Conservation (phyloP, 306 rosid species). For the Begonia masoniana region DNA sequence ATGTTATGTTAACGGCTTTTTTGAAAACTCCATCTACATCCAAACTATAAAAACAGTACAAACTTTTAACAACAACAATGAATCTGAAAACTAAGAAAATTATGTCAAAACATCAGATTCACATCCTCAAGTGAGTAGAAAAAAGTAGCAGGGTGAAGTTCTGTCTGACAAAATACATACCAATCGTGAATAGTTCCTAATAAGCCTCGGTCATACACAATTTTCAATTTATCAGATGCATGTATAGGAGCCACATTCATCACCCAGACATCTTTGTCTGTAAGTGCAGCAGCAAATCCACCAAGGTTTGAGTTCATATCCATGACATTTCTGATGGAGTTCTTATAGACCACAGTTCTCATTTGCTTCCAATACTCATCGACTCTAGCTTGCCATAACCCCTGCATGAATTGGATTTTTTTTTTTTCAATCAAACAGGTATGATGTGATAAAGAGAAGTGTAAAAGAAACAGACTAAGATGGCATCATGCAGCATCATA, state of each 20-base stretch:
- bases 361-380: constrained; percentile 48
- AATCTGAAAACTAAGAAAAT: too few species aligned
- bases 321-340: constrained; percentile 46
- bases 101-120: neutral
- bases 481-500: neutral
- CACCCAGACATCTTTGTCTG: constrained; percentile 39
- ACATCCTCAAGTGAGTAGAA: neutral
- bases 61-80: too few species aligned
- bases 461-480: too few species aligned
- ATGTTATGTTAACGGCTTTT: too few species aligned
- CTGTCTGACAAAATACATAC: constrained; percentile 13
- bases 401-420: constrained; percentile 15
- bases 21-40: too few species aligned
- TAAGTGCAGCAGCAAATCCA: constrained; percentile 49
- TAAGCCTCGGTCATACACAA: constrained; percentile 45
- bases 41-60: too few species aligned
- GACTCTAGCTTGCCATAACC: constrained; percentile 40
- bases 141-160: neutral
- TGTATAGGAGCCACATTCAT: constrained; percentile 47
- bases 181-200: constrained; percentile 54
- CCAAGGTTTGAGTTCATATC: constrained; percentile 61
- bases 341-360: constrained; percentile 27
- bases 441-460: neutral
- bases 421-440: neutral
- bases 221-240: constrained; percentile 34